Base-by-base conservation (phyloP, 495 filamentous ascomycete species). In the Hypoxylon crocopeplum region DNA sequence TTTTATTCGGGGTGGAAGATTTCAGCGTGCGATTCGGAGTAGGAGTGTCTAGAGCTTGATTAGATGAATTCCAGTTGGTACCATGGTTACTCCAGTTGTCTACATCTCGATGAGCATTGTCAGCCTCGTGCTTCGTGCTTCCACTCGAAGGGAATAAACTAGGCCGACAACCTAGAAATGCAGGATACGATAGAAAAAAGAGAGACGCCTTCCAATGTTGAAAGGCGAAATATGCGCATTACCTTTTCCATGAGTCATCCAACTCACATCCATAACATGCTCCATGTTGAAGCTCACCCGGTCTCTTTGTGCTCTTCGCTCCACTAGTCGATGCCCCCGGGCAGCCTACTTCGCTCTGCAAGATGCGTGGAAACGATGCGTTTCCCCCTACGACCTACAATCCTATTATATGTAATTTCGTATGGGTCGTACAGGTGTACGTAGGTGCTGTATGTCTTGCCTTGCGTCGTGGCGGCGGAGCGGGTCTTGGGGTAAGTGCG, bases 231-330 rank as follows among this genome's bases (percentile, higher is more conserved):
- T n/a, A 1, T 37, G 38, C 11, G 36, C 27, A 10, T 49, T 59
- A 79, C 78, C 78, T 79, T 81, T 81, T 55, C 75, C 77, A 62
- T 81, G 77, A 37, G 77, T 79, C 77, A 88, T 82, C 86, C 86
- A 89, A 50, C 79, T 82, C 46, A 89, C 84, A 70, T 89, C 86
- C 52, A 89, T 74, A 56, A 86, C 75, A 56, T 81, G 80, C 72
- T 88, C 86, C 86, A 87, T 88, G 38, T 48, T 75, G 67, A 52
- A 47, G 13, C 17, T 16, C 33, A 7, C 12, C 15, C 34, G 6
- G 5, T 5, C 15, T 44, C 30, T 21, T 32, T 48, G 48, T 49
- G 21, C 39, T 13, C 8, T 46, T 17, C 32, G 13, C n/a, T 37
- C 21, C 29, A 34, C 27, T 36, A 10, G 39, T 55, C 1, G 27